A percentile compares a stretch with the other conserved stretches of the same genome.
Evolutionary conservation across 768 basidiomycete species (phyloP).

Genomic region (Phaffia tasmanica): DNA sequence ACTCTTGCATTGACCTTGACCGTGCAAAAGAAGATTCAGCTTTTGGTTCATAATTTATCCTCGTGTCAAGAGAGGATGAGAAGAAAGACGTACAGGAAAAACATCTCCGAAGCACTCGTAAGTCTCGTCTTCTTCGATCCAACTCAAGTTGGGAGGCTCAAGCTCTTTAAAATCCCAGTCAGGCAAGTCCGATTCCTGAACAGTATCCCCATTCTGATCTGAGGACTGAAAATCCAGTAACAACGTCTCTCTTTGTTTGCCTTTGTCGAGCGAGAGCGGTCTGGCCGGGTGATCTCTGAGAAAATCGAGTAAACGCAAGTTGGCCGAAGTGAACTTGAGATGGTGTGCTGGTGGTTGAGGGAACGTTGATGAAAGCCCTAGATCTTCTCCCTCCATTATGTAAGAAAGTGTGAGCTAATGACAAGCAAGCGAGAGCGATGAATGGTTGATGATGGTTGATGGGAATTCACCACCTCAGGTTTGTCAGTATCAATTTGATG

Average conservation of each 20-base stretch:
- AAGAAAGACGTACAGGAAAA: constrained; percentile 60
- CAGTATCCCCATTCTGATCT: constrained; percentile 35
- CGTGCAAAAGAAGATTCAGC: constrained; percentile 9
- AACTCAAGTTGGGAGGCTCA: constrained; percentile 78
- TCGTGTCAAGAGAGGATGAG: not conserved
- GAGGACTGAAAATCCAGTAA: no score
- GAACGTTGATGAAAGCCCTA: constrained; percentile 44
- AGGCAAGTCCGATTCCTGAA: constrained; percentile 57
- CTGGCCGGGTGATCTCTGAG: constrained; percentile 39
- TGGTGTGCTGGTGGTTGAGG: constrained; percentile 82
- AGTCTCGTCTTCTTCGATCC: constrained; percentile 68
- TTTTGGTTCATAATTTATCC: not conserved
- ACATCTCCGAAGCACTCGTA: constrained; percentile 78
- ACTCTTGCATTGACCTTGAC: constrained; percentile 67
- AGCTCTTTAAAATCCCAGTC: constrained; percentile 65
- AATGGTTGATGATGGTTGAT: no score
- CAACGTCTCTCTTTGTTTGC: constrained; percentile 54
- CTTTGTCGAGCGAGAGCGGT: constrained; percentile 29
- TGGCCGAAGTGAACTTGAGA: constrained; percentile 60
- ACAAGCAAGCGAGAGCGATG: no score
- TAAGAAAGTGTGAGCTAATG: no score
- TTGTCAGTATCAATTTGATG: no score
- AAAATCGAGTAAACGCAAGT: constrained; percentile 56
- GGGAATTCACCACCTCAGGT: no score
- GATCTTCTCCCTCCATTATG: not conserved